phyloP scores from a whole-genome alignment of 306 rosid species.

The Echinosophora koreensis region DNA sequence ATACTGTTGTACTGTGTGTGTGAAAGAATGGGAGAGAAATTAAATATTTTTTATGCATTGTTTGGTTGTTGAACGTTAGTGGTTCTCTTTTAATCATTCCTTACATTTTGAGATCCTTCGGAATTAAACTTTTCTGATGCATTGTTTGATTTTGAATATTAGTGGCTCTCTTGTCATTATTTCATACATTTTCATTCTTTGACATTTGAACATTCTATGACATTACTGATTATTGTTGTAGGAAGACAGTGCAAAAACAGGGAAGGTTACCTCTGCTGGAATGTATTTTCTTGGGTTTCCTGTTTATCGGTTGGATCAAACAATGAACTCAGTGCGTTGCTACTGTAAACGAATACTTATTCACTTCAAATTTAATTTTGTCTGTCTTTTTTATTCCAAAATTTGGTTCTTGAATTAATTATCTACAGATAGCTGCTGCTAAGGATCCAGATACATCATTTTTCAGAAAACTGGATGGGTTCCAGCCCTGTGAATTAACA shows the following conservation, averaged over 20 bases:
- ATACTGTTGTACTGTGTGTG: constrained; percentile 36
- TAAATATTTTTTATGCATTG: constrained; percentile 21
- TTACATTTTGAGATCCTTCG: background rate
- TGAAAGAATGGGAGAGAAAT: constrained; percentile 19
- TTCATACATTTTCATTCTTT: background rate
- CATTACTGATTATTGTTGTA: constrained; percentile 49
- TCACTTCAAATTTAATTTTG: constrained; percentile 33
- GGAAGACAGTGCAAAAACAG: constrained; percentile 94
- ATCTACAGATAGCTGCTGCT: constrained; percentile 73
- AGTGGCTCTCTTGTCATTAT: constrained; percentile 1
- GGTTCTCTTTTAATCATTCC: background rate
- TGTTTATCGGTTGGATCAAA: constrained; percentile 90
- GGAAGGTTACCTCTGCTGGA: constrained; percentile 93
- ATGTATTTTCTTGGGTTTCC: constrained; percentile 99
- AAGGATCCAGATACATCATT: constrained; percentile 98
- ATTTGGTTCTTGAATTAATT: constrained; percentile 47
- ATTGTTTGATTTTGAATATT: constrained; percentile 20
- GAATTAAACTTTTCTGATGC: constrained; percentile 19
- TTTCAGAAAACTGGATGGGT: constrained; percentile 90
- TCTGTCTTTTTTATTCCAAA: constrained; percentile 7
- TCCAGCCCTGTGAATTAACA: constrained; percentile 92
- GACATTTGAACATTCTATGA: constrained; percentile 38
- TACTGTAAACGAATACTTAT: constrained; percentile 18
- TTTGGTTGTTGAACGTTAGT: constrained; percentile 14
- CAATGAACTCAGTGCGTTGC: constrained; percentile 78